Percentiles rank a stretch among this genome's conserved stretches.
phyloP scores from a whole-genome alignment of 1,284 basidiomycete species.

The Leccinum griseonigrum region DNA sequence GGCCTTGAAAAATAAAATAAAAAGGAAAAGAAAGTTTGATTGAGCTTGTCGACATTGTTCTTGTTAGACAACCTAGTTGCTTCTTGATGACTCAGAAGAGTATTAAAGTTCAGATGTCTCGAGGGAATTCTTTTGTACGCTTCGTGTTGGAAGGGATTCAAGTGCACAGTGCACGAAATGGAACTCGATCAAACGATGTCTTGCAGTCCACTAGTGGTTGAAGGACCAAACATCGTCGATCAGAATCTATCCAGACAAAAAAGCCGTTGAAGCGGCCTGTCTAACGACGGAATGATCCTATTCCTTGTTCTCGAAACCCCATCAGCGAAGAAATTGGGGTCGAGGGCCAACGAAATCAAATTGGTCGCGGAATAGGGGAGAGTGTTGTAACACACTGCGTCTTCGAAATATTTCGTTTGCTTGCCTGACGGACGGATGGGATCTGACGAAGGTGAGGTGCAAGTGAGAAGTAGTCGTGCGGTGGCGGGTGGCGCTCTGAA shows the following conservation, averaged over 20 bases:
- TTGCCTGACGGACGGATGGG: neutral
- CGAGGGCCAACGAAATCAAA: slow-evolving; percentile 43
- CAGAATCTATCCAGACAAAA: slow-evolving; percentile 67
- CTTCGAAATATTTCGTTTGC: neutral
- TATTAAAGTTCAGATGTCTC: slow-evolving; percentile 57
- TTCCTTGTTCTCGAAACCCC: slow-evolving; percentile 44
- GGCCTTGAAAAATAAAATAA: neutral
- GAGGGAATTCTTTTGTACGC: slow-evolving; percentile 56
- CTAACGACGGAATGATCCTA: slow-evolving; percentile 38
- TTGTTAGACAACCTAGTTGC: slow-evolving; percentile 42
- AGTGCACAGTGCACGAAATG: slow-evolving; percentile 53
- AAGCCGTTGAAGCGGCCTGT: slow-evolving; percentile 38
- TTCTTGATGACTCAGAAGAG: slow-evolving; percentile 65
- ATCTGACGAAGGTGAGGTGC: slow-evolving; percentile 2
- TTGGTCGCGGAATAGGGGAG: slow-evolving; percentile 11
- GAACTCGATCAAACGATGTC: slow-evolving; percentile 56
- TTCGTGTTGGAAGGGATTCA: slow-evolving; percentile 67
- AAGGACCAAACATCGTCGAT: slow-evolving; percentile 42
- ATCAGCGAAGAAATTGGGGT: slow-evolving; percentile 47
- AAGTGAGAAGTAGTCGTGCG: neutral
- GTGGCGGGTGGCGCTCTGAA: slow-evolving; percentile 1
- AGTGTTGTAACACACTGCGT: slow-evolving; percentile 11
- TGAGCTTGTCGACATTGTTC: slow-evolving; percentile 54
- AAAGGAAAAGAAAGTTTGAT: slow-evolving; percentile 49
- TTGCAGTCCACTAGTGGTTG: slow-evolving; percentile 60